Base-by-base conservation (phyloP, 371 early-diverging fungal species). In the Zopfochytrium polystomum region DNA sequence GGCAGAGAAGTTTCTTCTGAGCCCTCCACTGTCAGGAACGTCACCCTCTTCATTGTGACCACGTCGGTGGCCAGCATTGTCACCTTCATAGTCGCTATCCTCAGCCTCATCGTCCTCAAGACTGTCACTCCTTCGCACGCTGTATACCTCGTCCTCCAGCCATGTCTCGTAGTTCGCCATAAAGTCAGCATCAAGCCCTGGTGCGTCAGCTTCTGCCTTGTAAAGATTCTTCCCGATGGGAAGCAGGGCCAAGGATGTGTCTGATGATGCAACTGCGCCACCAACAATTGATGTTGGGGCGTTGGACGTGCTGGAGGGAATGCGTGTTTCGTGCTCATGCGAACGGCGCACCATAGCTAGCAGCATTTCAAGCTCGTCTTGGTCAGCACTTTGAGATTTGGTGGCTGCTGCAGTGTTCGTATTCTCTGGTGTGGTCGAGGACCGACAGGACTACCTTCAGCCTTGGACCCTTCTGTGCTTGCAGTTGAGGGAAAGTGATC, bases 131-230 rank as follows among this genome's bases (percentile, higher is more conserved):
- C 5, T 18, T 18, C 7, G 31, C 2, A 52, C 30, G 20, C n/a
- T 66, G 57, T 56, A 71, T 32, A 86, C 84, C 56, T 85, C 86
- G 7, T 74, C 68, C 46, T 82, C 81, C n/a, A 88, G 74, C 87
- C 88, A 88, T 27, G 73, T 63, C 55, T 83, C 80, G 57, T 87
- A 89, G 34, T 86, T 80, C 30, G 72, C 69, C 64, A 64, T 70
- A 45, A 76, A 76, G 55, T 76, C 68, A 6, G 62, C 70, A 33
- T 73, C 76, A 11, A 75, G 55, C n/a, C 53, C 54, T 23, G 29
- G 20, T 45, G 43, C 42, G 18, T 50, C 52, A 22, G 27, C 60
- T n/a, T 33, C 32, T 2, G 30, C 60, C n/a, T 32, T 52, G 32
- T 60, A 60, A 26, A 30, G 35, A 27, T 59, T 51, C 35, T 45